These are phyloP conservation scores for Ciborinia camelliae DNA, from an alignment of 2,329 filamentous ascomycete species.

Conservation along the genomic window DNA sequence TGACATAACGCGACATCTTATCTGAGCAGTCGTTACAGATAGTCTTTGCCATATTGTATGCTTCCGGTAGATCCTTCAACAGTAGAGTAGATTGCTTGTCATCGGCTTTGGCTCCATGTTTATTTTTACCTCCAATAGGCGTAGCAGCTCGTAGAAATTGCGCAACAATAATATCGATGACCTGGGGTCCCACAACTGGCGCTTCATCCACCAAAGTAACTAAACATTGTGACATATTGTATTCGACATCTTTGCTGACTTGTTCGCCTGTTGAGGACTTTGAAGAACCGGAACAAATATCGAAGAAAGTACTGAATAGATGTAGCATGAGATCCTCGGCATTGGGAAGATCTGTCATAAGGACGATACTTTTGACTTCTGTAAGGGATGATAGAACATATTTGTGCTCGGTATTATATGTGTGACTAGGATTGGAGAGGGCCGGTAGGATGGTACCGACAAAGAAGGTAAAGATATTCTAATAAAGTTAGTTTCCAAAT, in stretches of 20 bases:
- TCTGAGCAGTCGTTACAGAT: slow-evolving; percentile 87
- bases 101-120: slow-evolving; percentile 55
- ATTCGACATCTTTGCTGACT: slow-evolving; percentile 88
- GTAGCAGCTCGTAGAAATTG: slow-evolving; percentile 91
- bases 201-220: slow-evolving; percentile 85
- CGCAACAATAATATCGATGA: slow-evolving; percentile 89
- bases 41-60: slow-evolving; percentile 94
- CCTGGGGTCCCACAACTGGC: slow-evolving; percentile 69
- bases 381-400: slow-evolving; percentile 85
- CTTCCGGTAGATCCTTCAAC: slow-evolving; percentile 83
- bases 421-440: slow-evolving; percentile 78
- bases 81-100: slow-evolving; percentile 77
- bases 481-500: not conserved
- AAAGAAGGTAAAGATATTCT: slow-evolving; percentile 94
- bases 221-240: slow-evolving; percentile 83
- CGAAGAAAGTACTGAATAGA: slow-evolving; percentile 87
- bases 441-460: slow-evolving; percentile 79
- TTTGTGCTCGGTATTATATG: slow-evolving; percentile 90
- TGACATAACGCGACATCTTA: slow-evolving; percentile 92
- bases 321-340: slow-evolving; percentile 74
- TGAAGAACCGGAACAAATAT: slow-evolving; percentile 77
- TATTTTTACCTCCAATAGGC: slow-evolving; percentile 53
- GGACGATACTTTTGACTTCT: slow-evolving; percentile 90
- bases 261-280: slow-evolving; percentile 75
- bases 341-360: slow-evolving; percentile 83